Base-by-base conservation (phyloP, 1,139 yeast genomes). In the Debaryomyces singareniensis region DNA sequence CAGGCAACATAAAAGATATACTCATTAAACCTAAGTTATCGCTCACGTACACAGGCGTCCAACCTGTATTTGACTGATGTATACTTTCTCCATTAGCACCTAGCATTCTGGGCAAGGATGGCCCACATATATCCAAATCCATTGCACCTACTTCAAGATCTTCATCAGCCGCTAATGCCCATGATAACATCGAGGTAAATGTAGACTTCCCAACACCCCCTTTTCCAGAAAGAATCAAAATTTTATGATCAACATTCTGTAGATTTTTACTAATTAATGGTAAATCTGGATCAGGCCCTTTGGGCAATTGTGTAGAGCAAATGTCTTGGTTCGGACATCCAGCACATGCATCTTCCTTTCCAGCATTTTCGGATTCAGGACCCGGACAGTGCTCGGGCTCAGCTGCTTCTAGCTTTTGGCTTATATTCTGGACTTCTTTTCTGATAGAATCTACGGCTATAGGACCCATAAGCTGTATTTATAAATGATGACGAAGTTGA, bases 121-220 rank as follows among this genome's bases (percentile, higher is more conserved):
- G 99, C 0, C 99, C 99, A 57, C 98, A 91, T 21, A 91, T 87
- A 61, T 91, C 99, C 37, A 91, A 62, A 55, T 93, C 99, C 93
- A 91, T 84, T 25, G 95, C 91, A 2, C 97, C 99, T 6, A 91
- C 82, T 52, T 91, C 96, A 16, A 81, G 44, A 29, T 78, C 83
- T 37, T 80, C 85, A 51, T 89, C 96, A 1, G 93, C 82, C 1
- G 97, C 94, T 25, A 91, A 60, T 0, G 96, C 96, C 96, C 97
- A 91, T 11, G 95, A 77, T 14, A 91, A 68, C 94, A 91, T 84
- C 7, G 95, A 76, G 0, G 97, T 84, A 52, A 91, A 89, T 0
- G 98, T 93, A 1, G 96, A 85, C 53, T 91, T 91, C 0, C 99
- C 99, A 2, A 91, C 99, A 11, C 99, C 99, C 12, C 99, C 99